Conservation (phyloP, 306 rosid genomes). For the Cucumis sativus region Cucumber_9930_V3 NC_026658.2:22495501-22496000, state of each 20-base stretch:
- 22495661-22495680: neutral
- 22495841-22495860: neutral
- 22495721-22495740: neutral
- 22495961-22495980: neutral
- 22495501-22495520: no score
- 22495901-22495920: neutral
- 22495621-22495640: neutral
- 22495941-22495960: neutral
- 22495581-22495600: neutral
- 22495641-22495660: neutral
- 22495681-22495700: neutral
- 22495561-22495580: neutral
- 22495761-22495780: neutral
- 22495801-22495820: neutral
- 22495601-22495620: neutral
- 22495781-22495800: neutral
- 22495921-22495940: neutral
- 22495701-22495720: neutral
- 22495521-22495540: neutral
- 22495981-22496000: neutral
- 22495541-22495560: neutral
- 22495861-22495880: neutral
- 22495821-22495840: neutral
- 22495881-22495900: neutral
- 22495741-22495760: no score